Base-by-base conservation (phyloP, 2,329 filamentous ascomycete genomes). In the Talaromyces sp. region DNA sequence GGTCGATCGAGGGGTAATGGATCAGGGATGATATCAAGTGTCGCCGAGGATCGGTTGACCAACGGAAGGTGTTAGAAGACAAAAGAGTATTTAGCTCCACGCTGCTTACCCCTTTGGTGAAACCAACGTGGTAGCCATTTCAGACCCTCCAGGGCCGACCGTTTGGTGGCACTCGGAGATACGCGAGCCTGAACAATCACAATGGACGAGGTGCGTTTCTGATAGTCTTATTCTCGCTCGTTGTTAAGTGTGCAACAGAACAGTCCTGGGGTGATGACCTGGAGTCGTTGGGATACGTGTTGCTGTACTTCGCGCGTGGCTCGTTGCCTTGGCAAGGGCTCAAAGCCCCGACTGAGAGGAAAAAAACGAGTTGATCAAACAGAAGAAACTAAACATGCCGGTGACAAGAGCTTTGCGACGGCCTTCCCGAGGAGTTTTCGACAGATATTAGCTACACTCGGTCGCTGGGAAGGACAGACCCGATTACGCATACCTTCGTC, bases 231-330 rank as follows among this genome's bases (percentile, higher is more conserved):
- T 31, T 31, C 30, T 31, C 30, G 30, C 30, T 31, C 30, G 30
- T 31, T 31, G 30, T 31, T 31, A 31, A 31, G 2, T 31, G 30
- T 31, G 30, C 30, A 31, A 31, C 30, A 31, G 30, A 31, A 31
- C 30, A 31, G 30, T 31, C 30, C 30, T 31, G 30, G 30, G 30
- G 44, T 27, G 44, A 50, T 50, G 44, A 59, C 51, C 18, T 67
- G 54, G 66, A 67, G 52, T 44, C 63, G 56, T 80, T 90, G 12
- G 88, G 88, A 23, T 88, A 90, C 72, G 87, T 90, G 47, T 89
- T 90, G 75, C 87, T 90, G 82, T 90, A 90, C 76, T 90, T 90
- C 75, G 76, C 90, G 52, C 82, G 87, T n/a, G 88, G 88, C 54
- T 86, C 86, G 7, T 80, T 90, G 60, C 87, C 88, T 40, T 90